phyloP scores from a whole-genome alignment of 345 rosid genomes.

The Xanthoceras sorbifolium region DNA sequence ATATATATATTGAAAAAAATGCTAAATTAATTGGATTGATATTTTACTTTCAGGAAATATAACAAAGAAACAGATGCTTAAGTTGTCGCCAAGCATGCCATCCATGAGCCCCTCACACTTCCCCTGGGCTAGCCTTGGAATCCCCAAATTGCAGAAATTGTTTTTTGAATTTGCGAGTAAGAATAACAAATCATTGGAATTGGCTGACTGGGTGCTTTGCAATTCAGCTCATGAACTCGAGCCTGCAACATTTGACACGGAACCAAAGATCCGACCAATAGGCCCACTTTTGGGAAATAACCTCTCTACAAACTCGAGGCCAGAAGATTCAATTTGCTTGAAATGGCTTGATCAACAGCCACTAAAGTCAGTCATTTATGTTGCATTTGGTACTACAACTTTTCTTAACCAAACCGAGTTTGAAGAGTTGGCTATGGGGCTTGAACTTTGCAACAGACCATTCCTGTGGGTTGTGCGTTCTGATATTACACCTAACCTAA shows the following conservation, averaged over 20 bases:
- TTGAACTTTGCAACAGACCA: conserved; percentile 9
- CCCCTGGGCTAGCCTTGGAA: neutral
- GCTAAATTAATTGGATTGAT: neutral
- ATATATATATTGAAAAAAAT: too few relatives aligned
- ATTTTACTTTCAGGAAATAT: neutral
- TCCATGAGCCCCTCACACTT: neutral
- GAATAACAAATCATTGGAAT: neutral
- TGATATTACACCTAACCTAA: neutral
- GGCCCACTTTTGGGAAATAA: conserved; percentile 3
- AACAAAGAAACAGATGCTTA: neutral
- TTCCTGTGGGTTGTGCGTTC: conserved; percentile 7
- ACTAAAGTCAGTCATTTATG: neutral
- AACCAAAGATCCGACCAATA: neutral
- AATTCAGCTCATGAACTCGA: conserved; percentile 14
- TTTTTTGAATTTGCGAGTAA: neutral
- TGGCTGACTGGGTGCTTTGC: conserved; percentile 6
- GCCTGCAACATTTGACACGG: neutral
- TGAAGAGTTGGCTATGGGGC: conserved; percentile 5
- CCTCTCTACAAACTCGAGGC: neutral
- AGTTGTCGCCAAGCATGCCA: neutral
- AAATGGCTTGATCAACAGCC: conserved; percentile 14
- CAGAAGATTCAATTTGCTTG: conserved; percentile 6
- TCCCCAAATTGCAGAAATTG: neutral
- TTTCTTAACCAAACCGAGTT: neutral
- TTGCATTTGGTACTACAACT: conserved; percentile 2